Evolutionary conservation across 495 filamentous ascomycete genomes (phyloP).

Genomic region (Xylaria nigripes): DNA sequence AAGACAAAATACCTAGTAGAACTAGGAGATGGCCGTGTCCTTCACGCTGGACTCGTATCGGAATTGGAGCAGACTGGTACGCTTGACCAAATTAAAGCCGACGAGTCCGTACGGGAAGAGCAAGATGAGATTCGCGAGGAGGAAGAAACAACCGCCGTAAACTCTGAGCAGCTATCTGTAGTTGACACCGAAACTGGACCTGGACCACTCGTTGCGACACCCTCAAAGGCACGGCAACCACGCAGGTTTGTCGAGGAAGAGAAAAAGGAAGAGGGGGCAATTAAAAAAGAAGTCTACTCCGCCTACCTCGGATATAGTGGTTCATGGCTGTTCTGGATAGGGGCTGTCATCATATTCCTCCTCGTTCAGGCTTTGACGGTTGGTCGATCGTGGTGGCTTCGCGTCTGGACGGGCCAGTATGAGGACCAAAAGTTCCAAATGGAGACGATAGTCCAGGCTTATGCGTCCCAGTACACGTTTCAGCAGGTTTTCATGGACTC

Average conservation of each 20-base stretch:
- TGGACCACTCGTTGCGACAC: slow-evolving; percentile 34
- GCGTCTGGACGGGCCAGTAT: slow-evolving; percentile 53
- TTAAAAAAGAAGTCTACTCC: slow-evolving; percentile 54
- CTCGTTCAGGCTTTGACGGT: slow-evolving; percentile 38
- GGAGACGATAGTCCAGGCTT: slow-evolving; percentile 19
- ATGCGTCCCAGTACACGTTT: slow-evolving; percentile 27
- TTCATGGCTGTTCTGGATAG: slow-evolving; percentile 53
- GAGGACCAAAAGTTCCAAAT: slow-evolving; percentile 21
- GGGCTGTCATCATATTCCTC: slow-evolving; percentile 46
- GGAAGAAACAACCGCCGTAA: slow-evolving; percentile 38
- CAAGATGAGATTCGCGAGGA: slow-evolving; percentile 38
- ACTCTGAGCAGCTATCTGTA: slow-evolving; percentile 33
- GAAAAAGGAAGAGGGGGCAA: slow-evolving; percentile 53
- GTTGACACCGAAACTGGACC: slow-evolving; percentile 22
- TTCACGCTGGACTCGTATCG: slow-evolving; percentile 51
- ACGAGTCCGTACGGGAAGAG: slow-evolving; percentile 40
- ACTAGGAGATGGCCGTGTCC: slow-evolving; percentile 57
- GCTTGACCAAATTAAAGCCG: slow-evolving; percentile 51
- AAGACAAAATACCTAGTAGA: slow-evolving; percentile 63
- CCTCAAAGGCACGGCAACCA: slow-evolving; percentile 31
- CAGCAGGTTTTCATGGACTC: slow-evolving; percentile 32
- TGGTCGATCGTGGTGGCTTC: slow-evolving; percentile 59
- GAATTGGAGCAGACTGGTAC: slow-evolving; percentile 49
- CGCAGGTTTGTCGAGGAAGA: slow-evolving; percentile 72
- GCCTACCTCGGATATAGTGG: slow-evolving; percentile 60